Base-by-base conservation (phyloP, 805 yeast genomes). In the Grigorovia transvaalensis region DNA sequence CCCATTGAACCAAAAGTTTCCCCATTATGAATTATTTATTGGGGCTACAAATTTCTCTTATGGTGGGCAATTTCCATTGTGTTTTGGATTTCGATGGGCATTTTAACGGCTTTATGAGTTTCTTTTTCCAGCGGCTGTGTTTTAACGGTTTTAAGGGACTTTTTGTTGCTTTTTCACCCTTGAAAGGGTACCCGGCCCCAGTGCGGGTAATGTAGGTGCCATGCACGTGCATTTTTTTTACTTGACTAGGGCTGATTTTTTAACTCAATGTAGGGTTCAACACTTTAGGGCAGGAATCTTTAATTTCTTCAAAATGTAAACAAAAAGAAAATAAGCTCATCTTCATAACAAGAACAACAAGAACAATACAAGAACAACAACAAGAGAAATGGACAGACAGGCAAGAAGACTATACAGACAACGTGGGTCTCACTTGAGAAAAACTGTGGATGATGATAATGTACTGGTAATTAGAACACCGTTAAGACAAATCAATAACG, bases 361-460 rank as follows among this genome's bases (percentile, higher is more conserved):
- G 6, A 6, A 4, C 27, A 23, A 23, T 23, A 23, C 27, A 23
- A 23, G 3, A 23, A 23, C 27, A 23, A 23, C 27, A 23, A 23
- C 27, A 23, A 23, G 27, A 23, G 6, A 23, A 33, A 53, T 55
- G 57, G 54, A 55, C 44, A 61, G 70, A 48, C 58, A 60, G 23
- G 58, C 64, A 38, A 63, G 59, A 54, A 56, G 62, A 17, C 54
- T 65, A 50, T 60, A 59, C 29, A 55, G 70, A 45, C 69, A 64
- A 56, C 54, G 70, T 19, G 70, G 70, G 15, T 63, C 65, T 42
- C 62, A 59, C 29, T 56, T 57, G 38, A 55, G 67, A 42, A 60
- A 49, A 42, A 57, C 59, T 12, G 59, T 53, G 5, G 65, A 63
- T 44, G 58, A 56, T 33, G 58, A 61, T 47, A 53, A 53, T 44